These are phyloP conservation scores for Heliamphora pulchella DNA, from an alignment of 179 eudicot species.

Conservation along the genomic window DNA sequence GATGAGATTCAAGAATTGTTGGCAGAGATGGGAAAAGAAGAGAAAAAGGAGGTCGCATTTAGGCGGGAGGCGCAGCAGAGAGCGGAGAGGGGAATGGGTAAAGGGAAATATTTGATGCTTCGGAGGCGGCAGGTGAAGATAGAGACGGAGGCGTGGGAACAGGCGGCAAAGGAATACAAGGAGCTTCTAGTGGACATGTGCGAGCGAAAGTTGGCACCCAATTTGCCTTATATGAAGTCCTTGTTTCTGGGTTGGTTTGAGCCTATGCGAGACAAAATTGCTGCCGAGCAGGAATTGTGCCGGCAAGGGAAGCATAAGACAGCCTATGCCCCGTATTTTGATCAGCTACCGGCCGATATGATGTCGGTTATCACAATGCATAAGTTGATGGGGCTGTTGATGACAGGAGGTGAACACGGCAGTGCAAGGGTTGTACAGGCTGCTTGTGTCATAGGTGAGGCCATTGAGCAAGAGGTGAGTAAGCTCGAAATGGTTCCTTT, in stretches of 20 bases:
- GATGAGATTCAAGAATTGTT: constrained; percentile 61
- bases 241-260: constrained; percentile 96
- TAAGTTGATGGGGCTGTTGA: constrained; percentile 73
- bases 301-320: constrained; percentile 52
- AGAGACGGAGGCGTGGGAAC: constrained; percentile 90
- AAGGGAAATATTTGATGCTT: constrained; percentile 38
- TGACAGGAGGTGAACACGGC: constrained; percentile 74
- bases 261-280: constrained; percentile 67
- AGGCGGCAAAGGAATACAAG: constrained; percentile 75
- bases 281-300: constrained; percentile 57
- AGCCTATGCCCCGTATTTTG: constrained; percentile 63
- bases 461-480: constrained; percentile 92
- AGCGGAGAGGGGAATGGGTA: constrained; percentile 36
- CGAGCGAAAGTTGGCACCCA: constrained; percentile 76
- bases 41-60: constrained; percentile 20
- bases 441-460: constrained; percentile 77
- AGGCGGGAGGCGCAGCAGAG: constrained; percentile 16
- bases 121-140: constrained; percentile 72
- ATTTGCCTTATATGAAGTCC: constrained; percentile 82
- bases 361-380: constrained; percentile 96
- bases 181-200: constrained; percentile 88
- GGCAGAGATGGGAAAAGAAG: constrained; percentile 54
- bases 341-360: constrained; percentile 76
- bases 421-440: constrained; percentile 65
- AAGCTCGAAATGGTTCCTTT: constrained; percentile 8